Percentiles rank a stretch among this genome's conserved stretches.
These are phyloP conservation scores for Candida sp. DNA, from an alignment of 1,139 yeast species.

Conservation along the genomic window DNA sequence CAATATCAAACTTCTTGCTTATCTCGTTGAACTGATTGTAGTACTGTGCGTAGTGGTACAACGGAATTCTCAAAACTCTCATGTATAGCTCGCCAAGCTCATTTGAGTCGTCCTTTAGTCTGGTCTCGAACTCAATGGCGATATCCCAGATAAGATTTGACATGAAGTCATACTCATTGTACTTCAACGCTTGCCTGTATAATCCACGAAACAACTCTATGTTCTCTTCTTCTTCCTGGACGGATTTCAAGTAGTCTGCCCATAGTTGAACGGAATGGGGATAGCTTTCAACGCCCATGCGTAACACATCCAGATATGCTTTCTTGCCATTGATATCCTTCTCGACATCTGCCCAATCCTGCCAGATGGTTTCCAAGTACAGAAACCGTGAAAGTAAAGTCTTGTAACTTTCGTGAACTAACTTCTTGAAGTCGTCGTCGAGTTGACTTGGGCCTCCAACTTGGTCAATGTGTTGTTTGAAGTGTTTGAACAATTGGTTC, in stretches of 20 bases:
- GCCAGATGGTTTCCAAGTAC: conserved; percentile 61
- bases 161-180: conserved; percentile 60
- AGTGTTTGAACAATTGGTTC: conserved; percentile 30
- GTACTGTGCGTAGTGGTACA: conserved; percentile 73
- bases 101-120: conserved; percentile 23
- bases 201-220: conserved; percentile 30
- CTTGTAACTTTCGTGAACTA: conserved; percentile 22
- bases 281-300: conserved; percentile 50
- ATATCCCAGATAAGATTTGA: conserved; percentile 73
- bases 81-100: conserved; percentile 40
- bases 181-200: conserved; percentile 41
- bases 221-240: conserved; percentile 29
- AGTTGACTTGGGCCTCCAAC: conserved; percentile 15
- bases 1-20: conserved; percentile 34
- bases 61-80: conserved; percentile 54
- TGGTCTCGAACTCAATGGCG: conserved; percentile 52
- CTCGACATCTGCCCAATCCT: conserved; percentile 57
- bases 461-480: conserved; percentile 23
- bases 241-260: conserved; percentile 63
- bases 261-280: conserved; percentile 69
- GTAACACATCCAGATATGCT: conserved; percentile 49
- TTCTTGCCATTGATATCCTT: conserved; percentile 58
- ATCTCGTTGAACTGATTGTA: conserved; percentile 54
- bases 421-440: conserved; percentile 22
- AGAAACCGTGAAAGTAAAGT: conserved; percentile 57